Percentiles rank a stretch among this genome's conserved stretches.
phyloP scores from a whole-genome alignment of 2,329 filamentous ascomycete genomes.

The Nothophoma quercina region DNA sequence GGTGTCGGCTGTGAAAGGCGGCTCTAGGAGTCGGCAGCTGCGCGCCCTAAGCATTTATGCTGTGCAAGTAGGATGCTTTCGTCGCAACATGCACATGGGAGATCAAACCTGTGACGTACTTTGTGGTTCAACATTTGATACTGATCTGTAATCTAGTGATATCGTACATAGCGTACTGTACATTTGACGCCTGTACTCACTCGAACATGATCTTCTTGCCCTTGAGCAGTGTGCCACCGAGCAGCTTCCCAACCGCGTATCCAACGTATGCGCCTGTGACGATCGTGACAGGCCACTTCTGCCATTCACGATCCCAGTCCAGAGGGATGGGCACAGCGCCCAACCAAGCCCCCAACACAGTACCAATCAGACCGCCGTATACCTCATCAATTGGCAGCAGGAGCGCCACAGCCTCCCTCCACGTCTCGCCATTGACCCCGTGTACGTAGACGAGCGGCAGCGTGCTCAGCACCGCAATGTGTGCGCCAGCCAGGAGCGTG shows the following conservation, averaged over 20 bases:
- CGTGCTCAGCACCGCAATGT: constrained; percentile 79
- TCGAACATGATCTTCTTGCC: constrained; percentile 56
- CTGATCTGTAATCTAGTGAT: neutral
- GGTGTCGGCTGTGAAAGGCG: neutral
- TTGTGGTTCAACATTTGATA: neutral
- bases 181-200: constrained; percentile 20
- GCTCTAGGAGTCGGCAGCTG: neutral
- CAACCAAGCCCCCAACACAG: constrained; percentile 83
- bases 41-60: neutral
- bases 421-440: constrained; percentile 75
- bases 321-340: constrained; percentile 94
- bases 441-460: constrained; percentile 87
- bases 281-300: constrained; percentile 95
- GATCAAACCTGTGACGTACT: neutral
- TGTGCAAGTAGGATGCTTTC: neutral
- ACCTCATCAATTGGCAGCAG: constrained; percentile 80
- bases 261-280: constrained; percentile 83
- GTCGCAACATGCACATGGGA: neutral
- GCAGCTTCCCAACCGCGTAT: constrained; percentile 72
- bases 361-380: constrained; percentile 82
- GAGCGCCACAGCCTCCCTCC: constrained; percentile 73
- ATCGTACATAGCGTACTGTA: neutral
- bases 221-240: constrained; percentile 60
- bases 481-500: constrained; percentile 80
- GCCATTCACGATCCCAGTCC: constrained; percentile 99